These are phyloP conservation scores for Quercus dentata DNA, from an alignment of 306 rosid genomes.

Conservation along the genomic window DNA sequence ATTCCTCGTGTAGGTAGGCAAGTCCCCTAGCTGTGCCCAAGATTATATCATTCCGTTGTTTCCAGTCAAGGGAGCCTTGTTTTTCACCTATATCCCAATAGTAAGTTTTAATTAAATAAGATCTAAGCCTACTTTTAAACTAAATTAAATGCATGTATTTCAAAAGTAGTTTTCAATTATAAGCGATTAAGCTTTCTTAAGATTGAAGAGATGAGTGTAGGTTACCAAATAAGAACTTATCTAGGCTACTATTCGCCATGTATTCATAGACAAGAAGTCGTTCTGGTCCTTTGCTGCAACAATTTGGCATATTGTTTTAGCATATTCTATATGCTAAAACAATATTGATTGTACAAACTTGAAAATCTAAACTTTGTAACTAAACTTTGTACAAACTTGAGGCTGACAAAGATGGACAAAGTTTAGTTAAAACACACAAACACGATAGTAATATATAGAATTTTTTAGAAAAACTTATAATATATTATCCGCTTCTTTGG, in stretches of 20 bases:
- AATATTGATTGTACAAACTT: too few relatives aligned
- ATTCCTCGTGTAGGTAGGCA: constrained; percentile 70
- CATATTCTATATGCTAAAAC: too few relatives aligned
- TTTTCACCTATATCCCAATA: constrained; percentile 29
- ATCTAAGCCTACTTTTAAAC: too few relatives aligned
- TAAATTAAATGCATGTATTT: not conserved
- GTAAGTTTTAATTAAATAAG: too few relatives aligned
- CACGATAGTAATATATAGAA: fast-evolving
- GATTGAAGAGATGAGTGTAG: not conserved
- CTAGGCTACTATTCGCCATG: constrained; percentile 60
- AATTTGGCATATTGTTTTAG: too few relatives aligned
- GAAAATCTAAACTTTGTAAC: too few relatives aligned
- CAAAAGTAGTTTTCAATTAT: not conserved
- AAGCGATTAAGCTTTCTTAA: not conserved
- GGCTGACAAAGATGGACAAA: too few relatives aligned
- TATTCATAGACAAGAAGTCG: constrained; percentile 68
- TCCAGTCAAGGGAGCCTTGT: constrained; percentile 55
- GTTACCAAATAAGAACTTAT: constrained; percentile 68
- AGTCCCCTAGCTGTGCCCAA: constrained; percentile 66
- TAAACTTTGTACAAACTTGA: too few relatives aligned
- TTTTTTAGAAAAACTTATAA: too few relatives aligned
- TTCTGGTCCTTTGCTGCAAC: constrained; percentile 56
- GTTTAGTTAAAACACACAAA: too few relatives aligned
- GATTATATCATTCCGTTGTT: constrained; percentile 48
- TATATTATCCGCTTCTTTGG: too few relatives aligned